phyloP scores from a whole-genome alignment of 2,329 filamentous ascomycete genomes.

The Alternaria viburni region DNA sequence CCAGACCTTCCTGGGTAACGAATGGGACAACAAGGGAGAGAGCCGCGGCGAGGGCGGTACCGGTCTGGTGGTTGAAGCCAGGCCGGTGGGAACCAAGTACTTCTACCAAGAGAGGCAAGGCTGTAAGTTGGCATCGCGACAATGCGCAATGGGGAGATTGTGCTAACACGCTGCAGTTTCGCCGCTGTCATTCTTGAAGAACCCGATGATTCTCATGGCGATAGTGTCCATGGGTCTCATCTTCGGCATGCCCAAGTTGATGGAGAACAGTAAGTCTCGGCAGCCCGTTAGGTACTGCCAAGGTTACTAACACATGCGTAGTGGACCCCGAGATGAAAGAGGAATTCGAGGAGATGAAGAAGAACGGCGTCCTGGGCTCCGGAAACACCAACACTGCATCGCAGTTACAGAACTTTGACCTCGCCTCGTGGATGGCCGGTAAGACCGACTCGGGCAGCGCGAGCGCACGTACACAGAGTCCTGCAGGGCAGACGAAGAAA shows the following conservation, averaged over 20 bases:
- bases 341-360: conserved; percentile 91
- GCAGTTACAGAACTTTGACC: conserved; percentile 68
- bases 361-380: conserved; percentile 68
- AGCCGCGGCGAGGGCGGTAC: conserved; percentile 54
- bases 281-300: neutral
- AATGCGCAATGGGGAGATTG: neutral
- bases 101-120: conserved; percentile 78
- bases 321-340: conserved; percentile 97
- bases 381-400: conserved; percentile 51
- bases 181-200: conserved; percentile 83
- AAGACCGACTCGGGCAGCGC: conserved; percentile 42
- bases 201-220: conserved; percentile 95
- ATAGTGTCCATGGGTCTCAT: conserved; percentile 82
- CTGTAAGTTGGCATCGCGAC: conserved; percentile 63
- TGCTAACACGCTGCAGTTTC: conserved; percentile 64
- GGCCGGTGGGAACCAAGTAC: conserved; percentile 67
- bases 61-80: conserved; percentile 64
- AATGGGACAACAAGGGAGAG: conserved; percentile 87
- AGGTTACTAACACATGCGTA: conserved; percentile 49
- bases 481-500: conserved; percentile 36
- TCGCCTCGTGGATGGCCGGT: conserved; percentile 72
- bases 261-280: conserved; percentile 86
- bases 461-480: conserved; percentile 32
- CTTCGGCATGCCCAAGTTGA: conserved; percentile 90
- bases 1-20: conserved; percentile 88